Evolutionary conservation across 805 yeast species (phyloP), one percentile per base, ranked within the genome.

Genomic region (Teunomyces panamensis): DNA sequence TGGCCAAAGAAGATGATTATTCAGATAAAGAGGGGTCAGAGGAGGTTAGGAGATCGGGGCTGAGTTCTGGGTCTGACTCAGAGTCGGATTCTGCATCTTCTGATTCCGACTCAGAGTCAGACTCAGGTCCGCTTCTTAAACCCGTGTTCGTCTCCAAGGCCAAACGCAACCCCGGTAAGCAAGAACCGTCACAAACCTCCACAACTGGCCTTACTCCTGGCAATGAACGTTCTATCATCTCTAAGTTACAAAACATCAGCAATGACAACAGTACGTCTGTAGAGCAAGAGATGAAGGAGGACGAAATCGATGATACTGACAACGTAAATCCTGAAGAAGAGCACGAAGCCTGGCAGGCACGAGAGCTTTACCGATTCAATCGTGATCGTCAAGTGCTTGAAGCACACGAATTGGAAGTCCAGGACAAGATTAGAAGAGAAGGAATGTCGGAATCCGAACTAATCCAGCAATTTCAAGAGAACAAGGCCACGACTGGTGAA

Each of bases 271-370:
- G 24, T 20, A 20, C 11, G 14, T 29, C 41, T 16, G 41, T 26
- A n/a, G 27, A 37, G 17, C n/a, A n/a, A 13, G 41, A 24, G 10
- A 10, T 16, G 9, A 53, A 53, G 2, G 54, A 47, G 39, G 61
- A 54, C 27, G 64, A 62, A 5, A 48, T 59, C 0, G 87, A 83
- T 53, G 90, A 84, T 55, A 77, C 84, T 0, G 88, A 84, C 54
- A 81, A 75, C 30, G 33, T 77, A 4, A 82, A 82, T 48, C 81
- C 84, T 0, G 78, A 70, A 44, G 58, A 49, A 6, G 84, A 80
- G 43, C 60, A 57, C 42, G 48, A 41, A 13, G 46, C 32, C 9
- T 78, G 82, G 82, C 60, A 62, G 46, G 44, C 46, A 37, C 66
- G 82, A 1, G 79, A 78, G 46, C 55, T 51, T 36, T 50, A 47